A percentile compares a stretch with the other conserved stretches of the same genome.
Conservation (phyloP, 768 basidiomycete genomes). For the Russula lepida region DNA sequence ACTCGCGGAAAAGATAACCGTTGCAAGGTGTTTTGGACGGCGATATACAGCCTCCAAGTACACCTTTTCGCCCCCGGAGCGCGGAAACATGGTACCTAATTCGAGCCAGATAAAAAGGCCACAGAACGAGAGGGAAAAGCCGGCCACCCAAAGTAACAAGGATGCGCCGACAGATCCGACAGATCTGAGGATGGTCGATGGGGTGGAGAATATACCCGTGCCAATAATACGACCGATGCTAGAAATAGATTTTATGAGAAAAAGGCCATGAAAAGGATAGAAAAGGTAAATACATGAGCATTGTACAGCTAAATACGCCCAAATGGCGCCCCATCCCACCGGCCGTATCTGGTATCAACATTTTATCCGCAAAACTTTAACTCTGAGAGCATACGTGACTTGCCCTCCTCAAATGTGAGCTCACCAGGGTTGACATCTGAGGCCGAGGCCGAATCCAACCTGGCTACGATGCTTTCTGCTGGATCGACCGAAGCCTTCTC, state of each 20-base stretch:
- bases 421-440: conserved; percentile 34
- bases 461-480: background rate
- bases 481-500: background rate
- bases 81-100: conserved; percentile 54
- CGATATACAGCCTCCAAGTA: conserved; percentile 50
- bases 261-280: background rate
- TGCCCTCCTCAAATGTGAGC: conserved; percentile 45
- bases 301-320: conserved; percentile 48
- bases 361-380: background rate
- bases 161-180: conserved; percentile 54
- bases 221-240: conserved; percentile 51
- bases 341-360: conserved; percentile 32
- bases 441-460: conserved; percentile 10
- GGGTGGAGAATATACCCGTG: conserved; percentile 59
- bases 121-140: conserved; percentile 49
- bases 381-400: background rate
- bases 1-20: conserved; percentile 40
- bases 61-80: conserved; percentile 56
- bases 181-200: conserved; percentile 47
- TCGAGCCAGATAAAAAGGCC: conserved; percentile 58
- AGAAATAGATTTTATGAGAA: background rate
- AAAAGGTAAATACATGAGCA: conserved; percentile 34
- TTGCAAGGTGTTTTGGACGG: conserved; percentile 39
- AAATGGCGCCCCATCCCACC: conserved; percentile 53
- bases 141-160: conserved; percentile 56